Conservation (phyloP, 2,329 filamentous ascomycete genomes). For the Fusarium illudens region DNA sequence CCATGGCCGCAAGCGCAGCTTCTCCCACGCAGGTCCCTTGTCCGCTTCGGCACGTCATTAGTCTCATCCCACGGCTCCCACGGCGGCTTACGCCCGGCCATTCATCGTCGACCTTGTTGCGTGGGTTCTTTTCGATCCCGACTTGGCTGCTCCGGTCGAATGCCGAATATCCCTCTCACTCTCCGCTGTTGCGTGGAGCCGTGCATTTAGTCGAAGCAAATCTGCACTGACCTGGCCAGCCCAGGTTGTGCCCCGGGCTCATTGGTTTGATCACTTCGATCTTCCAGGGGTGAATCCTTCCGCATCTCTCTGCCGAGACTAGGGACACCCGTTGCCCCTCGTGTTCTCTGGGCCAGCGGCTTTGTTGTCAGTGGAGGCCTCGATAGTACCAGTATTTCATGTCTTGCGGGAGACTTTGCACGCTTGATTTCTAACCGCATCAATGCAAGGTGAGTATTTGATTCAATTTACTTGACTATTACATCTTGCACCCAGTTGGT, state of each 20-base stretch:
- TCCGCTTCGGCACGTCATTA: slow-evolving; percentile 20
- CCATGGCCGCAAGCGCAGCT: neutral
- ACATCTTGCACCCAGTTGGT: neutral
- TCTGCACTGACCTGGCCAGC: slow-evolving; percentile 11
- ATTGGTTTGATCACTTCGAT: slow-evolving; percentile 13
- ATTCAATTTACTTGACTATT: neutral
- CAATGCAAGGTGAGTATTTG: neutral
- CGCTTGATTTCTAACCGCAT: neutral
- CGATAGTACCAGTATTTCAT: neutral
- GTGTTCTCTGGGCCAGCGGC: slow-evolving; percentile 23
- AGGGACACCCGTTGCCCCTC: slow-evolving; percentile 20
- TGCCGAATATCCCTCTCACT: slow-evolving; percentile 15
- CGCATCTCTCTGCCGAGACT: slow-evolving; percentile 9
- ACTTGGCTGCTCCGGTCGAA: slow-evolving; percentile 10
- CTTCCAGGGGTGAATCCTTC: slow-evolving; percentile 9
- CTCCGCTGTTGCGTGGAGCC: slow-evolving; percentile 1
- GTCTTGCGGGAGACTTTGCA: neutral
- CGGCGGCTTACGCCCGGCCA: neutral
- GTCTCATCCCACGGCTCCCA: slow-evolving; percentile 11
- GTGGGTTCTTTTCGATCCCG: slow-evolving; percentile 1
- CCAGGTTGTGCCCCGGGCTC: slow-evolving; percentile 10
- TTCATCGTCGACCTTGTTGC: neutral
- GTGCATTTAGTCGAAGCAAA: slow-evolving; percentile 3
- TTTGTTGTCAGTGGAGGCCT: neutral
- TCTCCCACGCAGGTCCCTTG: slow-evolving; percentile 9